Evolutionary conservation across 2,329 filamentous ascomycete genomes (phyloP).

Genomic region (Alternaria burnsii): DNA sequence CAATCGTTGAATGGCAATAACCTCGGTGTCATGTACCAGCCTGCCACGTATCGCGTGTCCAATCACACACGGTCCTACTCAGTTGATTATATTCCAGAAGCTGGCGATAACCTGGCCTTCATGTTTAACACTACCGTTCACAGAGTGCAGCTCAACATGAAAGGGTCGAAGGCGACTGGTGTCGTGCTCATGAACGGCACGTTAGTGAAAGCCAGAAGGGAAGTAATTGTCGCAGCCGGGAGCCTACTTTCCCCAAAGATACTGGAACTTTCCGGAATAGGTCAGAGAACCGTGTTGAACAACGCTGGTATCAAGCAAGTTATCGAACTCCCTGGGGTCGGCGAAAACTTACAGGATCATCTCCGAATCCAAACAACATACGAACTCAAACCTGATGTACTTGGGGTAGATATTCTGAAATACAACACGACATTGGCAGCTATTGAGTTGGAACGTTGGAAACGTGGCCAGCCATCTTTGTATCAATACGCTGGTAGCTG

Average conservation of each 20-base stretch:
- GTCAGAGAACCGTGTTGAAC: slow-evolving; percentile 16
- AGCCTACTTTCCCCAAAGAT: slow-evolving; percentile 29
- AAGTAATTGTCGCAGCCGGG: slow-evolving; percentile 36
- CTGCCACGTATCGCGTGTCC: slow-evolving; percentile 58
- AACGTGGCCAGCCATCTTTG: slow-evolving; percentile 39
- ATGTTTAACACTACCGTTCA: slow-evolving; percentile 47
- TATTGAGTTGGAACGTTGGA: slow-evolving; percentile 51
- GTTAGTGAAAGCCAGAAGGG: slow-evolving; percentile 36
- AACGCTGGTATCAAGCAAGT: slow-evolving; percentile 23
- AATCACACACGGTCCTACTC: slow-evolving; percentile 60
- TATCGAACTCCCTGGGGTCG: slow-evolving; percentile 29
- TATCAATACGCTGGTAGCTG: slow-evolving; percentile 53
- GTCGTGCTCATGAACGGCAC: slow-evolving; percentile 36
- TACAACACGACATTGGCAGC: slow-evolving; percentile 42
- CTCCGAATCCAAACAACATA: slow-evolving; percentile 33
- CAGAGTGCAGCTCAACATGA: slow-evolving; percentile 46
- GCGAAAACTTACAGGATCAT: slow-evolving; percentile 35
- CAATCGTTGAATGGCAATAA: slow-evolving; percentile 60
- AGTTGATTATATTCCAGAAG: slow-evolving; percentile 53
- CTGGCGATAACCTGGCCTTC: slow-evolving; percentile 54
- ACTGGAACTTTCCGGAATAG: slow-evolving; percentile 35
- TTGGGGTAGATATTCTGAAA: slow-evolving; percentile 26
- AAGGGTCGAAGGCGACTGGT: slow-evolving; percentile 31
- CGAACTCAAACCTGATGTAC: slow-evolving; percentile 25
- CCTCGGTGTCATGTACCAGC: slow-evolving; percentile 59